Evolutionary conservation across 2,329 filamentous ascomycete species (phyloP).

Genomic region (Aspergillus sp.): DNA sequence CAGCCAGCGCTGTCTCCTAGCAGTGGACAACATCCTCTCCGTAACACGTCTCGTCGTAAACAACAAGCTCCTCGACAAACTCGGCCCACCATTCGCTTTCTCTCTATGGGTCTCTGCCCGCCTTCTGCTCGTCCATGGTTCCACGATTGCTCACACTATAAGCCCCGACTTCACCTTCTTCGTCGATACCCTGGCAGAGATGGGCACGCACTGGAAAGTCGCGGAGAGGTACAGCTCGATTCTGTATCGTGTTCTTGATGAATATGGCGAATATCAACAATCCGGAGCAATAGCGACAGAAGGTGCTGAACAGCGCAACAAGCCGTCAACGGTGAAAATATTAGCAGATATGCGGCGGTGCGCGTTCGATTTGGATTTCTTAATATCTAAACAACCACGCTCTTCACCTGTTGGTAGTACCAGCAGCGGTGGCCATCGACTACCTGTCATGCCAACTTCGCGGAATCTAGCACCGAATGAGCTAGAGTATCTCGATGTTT

Average conservation of each 20-base stretch:
- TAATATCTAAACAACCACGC: constrained; percentile 73
- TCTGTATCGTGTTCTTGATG: constrained; percentile 73
- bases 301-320: constrained; percentile 55
- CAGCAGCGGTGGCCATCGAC: constrained; percentile 13
- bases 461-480: constrained; percentile 68
- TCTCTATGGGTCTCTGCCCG: constrained; percentile 87
- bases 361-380: constrained; percentile 80
- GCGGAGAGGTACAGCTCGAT: constrained; percentile 73
- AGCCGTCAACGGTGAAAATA: constrained; percentile 76
- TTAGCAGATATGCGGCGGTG: constrained; percentile 85
- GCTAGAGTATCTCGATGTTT: constrained; percentile 83
- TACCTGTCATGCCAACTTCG: constrained; percentile 39
- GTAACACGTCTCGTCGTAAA: constrained; percentile 70
- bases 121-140: constrained; percentile 78
- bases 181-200: constrained; percentile 69
- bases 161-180: constrained; percentile 73
- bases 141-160: constrained; percentile 76
- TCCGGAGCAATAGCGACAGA: constrained; percentile 41
- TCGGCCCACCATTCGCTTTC: constrained; percentile 86
- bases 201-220: constrained; percentile 80
- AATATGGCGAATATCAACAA: constrained; percentile 70
- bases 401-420: constrained; percentile 30
- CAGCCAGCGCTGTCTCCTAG: constrained; percentile 70
- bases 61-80: constrained; percentile 65
- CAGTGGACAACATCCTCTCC: constrained; percentile 73